Conservation (phyloP, 2,329 filamentous ascomycete genomes). For the Stagonosporopsis rhizophila region DNA sequence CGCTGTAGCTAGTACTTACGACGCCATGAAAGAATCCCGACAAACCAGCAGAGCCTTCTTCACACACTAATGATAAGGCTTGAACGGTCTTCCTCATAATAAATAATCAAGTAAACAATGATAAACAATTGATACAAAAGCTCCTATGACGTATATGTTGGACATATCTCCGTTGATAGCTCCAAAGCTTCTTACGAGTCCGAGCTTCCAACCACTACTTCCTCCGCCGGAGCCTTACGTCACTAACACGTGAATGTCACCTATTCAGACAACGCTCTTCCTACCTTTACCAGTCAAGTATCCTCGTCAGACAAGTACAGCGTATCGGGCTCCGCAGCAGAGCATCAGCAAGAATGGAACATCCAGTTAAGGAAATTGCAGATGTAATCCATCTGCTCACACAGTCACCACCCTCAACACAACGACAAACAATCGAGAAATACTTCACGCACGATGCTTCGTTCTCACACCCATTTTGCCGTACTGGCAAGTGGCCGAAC, state of each 20-base stretch:
- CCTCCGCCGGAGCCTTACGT: background rate
- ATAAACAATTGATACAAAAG: slow-evolving; percentile 14
- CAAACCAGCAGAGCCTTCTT: background rate
- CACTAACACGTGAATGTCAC: background rate
- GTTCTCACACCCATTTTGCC: slow-evolving; percentile 81
- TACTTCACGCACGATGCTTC: slow-evolving; percentile 77
- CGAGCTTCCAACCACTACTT: background rate
- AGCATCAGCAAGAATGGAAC: background rate
- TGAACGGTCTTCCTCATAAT: background rate
- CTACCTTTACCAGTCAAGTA: too few relatives aligned
- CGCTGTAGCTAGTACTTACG: background rate
- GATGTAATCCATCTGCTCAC: slow-evolving; percentile 72
- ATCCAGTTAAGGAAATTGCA: slow-evolving; percentile 64
- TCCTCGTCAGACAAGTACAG: background rate
- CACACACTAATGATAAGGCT: background rate
- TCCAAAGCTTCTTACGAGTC: too few relatives aligned
- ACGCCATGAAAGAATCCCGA: background rate
- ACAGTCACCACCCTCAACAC: slow-evolving; percentile 70
- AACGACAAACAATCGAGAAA: slow-evolving; percentile 69
- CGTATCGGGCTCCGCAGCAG: background rate
- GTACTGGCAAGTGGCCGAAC: slow-evolving; percentile 65
- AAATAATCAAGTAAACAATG: slow-evolving; percentile 12
- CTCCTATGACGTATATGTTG: background rate
- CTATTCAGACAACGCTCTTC: background rate
- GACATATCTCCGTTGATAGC: background rate